Conservation (phyloP, 805 yeast genomes). For the Blastobotrys muscicola region DNA sequence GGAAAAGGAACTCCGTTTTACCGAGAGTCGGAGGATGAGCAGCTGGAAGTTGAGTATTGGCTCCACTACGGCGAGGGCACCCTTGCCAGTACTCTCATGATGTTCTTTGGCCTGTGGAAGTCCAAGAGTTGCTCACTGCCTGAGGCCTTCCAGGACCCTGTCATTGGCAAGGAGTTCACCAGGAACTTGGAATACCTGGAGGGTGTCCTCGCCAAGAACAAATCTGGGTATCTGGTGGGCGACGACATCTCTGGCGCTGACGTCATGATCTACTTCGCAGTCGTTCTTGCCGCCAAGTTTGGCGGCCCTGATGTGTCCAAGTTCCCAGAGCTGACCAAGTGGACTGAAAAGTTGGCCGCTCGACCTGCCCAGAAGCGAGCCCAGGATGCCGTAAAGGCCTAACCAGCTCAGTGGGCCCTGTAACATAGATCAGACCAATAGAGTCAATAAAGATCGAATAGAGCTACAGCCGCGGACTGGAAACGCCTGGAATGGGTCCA, state of each 20-base stretch:
- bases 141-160: background rate
- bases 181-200: slow-evolving; percentile 36
- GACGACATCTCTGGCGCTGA: slow-evolving; percentile 54
- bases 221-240: slow-evolving; percentile 49
- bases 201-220: slow-evolving; percentile 32
- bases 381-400: too few species aligned
- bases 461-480: too few species aligned
- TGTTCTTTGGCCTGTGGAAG: background rate
- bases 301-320: too few species aligned
- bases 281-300: too few species aligned
- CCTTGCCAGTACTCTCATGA: background rate
- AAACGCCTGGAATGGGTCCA: too few species aligned
- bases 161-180: slow-evolving; percentile 32
- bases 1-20: slow-evolving; percentile 26
- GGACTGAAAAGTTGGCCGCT: too few species aligned
- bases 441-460: too few species aligned
- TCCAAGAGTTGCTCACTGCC: background rate
- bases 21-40: background rate
- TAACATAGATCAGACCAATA: too few species aligned
- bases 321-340: too few species aligned
- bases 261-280: slow-evolving; percentile 24
- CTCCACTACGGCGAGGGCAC: background rate
- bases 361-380: too few species aligned
- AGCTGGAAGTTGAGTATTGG: background rate
- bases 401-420: too few species aligned